phyloP scores from a whole-genome alignment of 176 grass and related monocot species.

The Metroxylon sagu region DNA sequence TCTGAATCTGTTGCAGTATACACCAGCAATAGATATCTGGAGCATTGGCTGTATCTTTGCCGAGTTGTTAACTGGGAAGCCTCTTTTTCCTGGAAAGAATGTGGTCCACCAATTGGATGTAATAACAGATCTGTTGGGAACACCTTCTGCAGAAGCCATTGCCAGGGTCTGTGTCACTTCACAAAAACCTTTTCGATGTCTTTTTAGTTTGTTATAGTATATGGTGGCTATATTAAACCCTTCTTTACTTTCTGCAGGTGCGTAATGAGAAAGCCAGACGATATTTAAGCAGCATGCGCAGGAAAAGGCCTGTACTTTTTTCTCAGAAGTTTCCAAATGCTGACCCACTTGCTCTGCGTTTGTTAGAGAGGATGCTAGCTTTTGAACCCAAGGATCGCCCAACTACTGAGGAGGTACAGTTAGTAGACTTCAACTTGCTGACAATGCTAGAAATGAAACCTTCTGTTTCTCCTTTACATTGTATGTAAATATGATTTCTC shows the following conservation, averaged over 20 bases:
- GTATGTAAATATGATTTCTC: background rate
- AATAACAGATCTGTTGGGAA: no score
- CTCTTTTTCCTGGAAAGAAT: no score
- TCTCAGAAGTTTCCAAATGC: conserved; percentile 76
- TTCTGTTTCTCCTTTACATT: conserved; percentile 1
- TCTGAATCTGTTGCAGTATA: no score
- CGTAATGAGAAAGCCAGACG: conserved; percentile 94
- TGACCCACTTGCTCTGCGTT: conserved; percentile 54
- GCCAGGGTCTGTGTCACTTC: no score
- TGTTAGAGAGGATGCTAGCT: conserved; percentile 78
- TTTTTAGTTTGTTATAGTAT: no score
- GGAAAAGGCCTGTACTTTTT: conserved; percentile 64
- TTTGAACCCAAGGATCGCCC: conserved; percentile 97
- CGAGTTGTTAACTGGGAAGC: no score
- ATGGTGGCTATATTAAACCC: no score
- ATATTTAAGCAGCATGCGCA: conserved; percentile 83
- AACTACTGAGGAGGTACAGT: conserved; percentile 72
- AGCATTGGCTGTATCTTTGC: no score
- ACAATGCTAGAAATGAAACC: conserved; percentile 11
- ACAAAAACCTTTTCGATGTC: no score
- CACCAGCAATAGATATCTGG: no score
- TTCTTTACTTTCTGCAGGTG: conserved; percentile 30
- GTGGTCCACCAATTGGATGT: no score
- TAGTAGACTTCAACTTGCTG: conserved; percentile 8
- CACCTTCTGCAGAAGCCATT: no score